Base-by-base conservation (phyloP, 2,329 filamentous ascomycete genomes). In the Aureobasidium mangrovei region DNA sequence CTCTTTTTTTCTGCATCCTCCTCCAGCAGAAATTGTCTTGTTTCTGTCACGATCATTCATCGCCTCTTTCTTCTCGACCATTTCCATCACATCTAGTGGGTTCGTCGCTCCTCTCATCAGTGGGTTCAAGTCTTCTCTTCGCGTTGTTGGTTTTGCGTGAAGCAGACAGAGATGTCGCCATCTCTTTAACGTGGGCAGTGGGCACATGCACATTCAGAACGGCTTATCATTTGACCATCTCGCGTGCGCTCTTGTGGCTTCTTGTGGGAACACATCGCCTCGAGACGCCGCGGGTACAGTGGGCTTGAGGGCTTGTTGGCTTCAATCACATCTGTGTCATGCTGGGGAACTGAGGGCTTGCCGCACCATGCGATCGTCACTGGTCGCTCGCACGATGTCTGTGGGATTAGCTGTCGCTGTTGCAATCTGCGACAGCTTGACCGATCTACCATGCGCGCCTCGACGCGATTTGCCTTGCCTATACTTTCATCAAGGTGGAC, bases 211-310 rank as follows among this genome's bases (percentile, higher is more conserved):
- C 35, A 51, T 46, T 52, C 41, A 56, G 42, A 47, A 57, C 55
- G 55, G 57, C 51, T 55, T 59, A 44, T 57, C 70, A 68, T 68
- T 66, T 56, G 57, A 59, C 43, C 63, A 63, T 62, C 59, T 58
- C 56, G 56, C 59, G 51, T 58, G 53, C 49, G 49, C 56, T 62
- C 58, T 71, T 71, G 72, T 67, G 73, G 74, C 72, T 58, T 56
- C 66, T 73, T 77, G 74, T 76, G 74, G 74, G 74, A 75, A 77
- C 74, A 74, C 74, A 59, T 57, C 49, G 73, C 74, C 74, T 72
- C 28, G 39, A 39, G 71, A 70, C 65, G 60, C 60, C 61, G 63
- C 68, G 67, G 65, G 62, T 65, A 68, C 67, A 71, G 72, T 73
- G 72, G 71, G 72, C 72, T 69, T 68, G 67, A 69, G 68, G 70